Conservation (phyloP, 768 basidiomycete genomes). For the Suillus placidus region DNA sequence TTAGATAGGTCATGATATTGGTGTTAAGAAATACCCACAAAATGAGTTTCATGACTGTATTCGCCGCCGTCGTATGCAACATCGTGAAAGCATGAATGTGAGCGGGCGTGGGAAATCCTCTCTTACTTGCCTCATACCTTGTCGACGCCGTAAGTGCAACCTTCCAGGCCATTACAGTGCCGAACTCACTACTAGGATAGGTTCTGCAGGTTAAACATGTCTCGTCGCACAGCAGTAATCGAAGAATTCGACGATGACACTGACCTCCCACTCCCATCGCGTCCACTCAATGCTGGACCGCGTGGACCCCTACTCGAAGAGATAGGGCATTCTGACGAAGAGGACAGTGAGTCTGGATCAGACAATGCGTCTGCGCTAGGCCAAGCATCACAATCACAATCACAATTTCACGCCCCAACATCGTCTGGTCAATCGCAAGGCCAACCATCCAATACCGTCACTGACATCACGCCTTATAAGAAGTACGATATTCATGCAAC, state of each 20-base stretch:
- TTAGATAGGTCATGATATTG: not conserved
- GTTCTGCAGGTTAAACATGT: conserved; percentile 47
- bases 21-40: conserved; percentile 13
- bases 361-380: conserved; percentile 44
- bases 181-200: not conserved
- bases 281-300: conserved; percentile 62
- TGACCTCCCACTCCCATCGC: conserved; percentile 79
- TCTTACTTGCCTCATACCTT: not conserved
- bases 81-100: conserved; percentile 16
- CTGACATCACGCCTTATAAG: conserved; percentile 84
- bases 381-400: conserved; percentile 55
- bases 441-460: conserved; percentile 45
- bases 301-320: conserved; percentile 82
- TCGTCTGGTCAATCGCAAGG: conserved; percentile 23
- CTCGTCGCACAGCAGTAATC: conserved; percentile 66
- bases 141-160: conserved; percentile 5
- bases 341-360: conserved; percentile 35
- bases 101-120: conserved; percentile 29
- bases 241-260: conserved; percentile 95
- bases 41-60: conserved; percentile 15
- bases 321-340: conserved; percentile 58
- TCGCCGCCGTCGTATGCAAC: conserved; percentile 10
- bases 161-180: not conserved
- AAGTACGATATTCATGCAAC: conserved; percentile 49
- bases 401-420: conserved; percentile 25